A percentile compares a stretch with the other conserved stretches of the same genome.
These are phyloP conservation scores for Trichoderma sp. DNA, from an alignment of 2,329 filamentous ascomycete genomes.

Conservation along the genomic window DNA sequence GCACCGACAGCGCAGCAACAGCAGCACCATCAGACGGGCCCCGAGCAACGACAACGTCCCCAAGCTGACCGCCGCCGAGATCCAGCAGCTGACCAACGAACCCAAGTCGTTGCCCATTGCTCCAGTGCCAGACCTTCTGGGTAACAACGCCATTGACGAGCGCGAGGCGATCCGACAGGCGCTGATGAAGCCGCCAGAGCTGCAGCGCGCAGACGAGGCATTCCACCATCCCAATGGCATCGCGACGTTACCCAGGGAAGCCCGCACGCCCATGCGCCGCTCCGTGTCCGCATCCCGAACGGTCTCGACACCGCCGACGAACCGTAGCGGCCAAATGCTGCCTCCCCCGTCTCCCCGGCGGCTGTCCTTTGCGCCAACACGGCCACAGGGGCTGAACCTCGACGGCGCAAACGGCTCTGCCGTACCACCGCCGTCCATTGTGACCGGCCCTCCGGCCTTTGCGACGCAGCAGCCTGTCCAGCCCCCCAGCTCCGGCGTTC, in stretches of 20 bases:
- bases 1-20: slow-evolving; percentile 29
- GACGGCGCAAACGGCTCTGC: slow-evolving; percentile 32
- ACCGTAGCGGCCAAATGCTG: slow-evolving; percentile 41
- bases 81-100: slow-evolving; percentile 59
- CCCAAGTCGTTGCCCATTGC: slow-evolving; percentile 62
- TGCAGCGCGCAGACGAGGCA: slow-evolving; percentile 25
- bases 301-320: slow-evolving; percentile 57
- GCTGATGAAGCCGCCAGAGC: slow-evolving; percentile 37
- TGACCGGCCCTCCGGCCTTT: slow-evolving; percentile 34
- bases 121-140: slow-evolving; percentile 40
- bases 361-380: slow-evolving; percentile 54
- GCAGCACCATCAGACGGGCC: slow-evolving; percentile 38
- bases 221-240: slow-evolving; percentile 36
- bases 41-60: slow-evolving; percentile 50
- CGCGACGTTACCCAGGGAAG: slow-evolving; percentile 15
- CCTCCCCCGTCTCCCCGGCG: slow-evolving; percentile 46
- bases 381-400: slow-evolving; percentile 48
- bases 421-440: slow-evolving; percentile 33
- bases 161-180: slow-evolving; percentile 39
- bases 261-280: slow-evolving; percentile 38
- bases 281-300: slow-evolving; percentile 46
- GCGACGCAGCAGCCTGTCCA: slow-evolving; percentile 26
- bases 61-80: slow-evolving; percentile 60
- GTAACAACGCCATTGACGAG: slow-evolving; percentile 44
- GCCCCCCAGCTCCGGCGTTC: slow-evolving; percentile 33